Evolutionary conservation across 208 protist species (phyloP).

Genomic region (Trypanosoma platydactyli): DNA sequence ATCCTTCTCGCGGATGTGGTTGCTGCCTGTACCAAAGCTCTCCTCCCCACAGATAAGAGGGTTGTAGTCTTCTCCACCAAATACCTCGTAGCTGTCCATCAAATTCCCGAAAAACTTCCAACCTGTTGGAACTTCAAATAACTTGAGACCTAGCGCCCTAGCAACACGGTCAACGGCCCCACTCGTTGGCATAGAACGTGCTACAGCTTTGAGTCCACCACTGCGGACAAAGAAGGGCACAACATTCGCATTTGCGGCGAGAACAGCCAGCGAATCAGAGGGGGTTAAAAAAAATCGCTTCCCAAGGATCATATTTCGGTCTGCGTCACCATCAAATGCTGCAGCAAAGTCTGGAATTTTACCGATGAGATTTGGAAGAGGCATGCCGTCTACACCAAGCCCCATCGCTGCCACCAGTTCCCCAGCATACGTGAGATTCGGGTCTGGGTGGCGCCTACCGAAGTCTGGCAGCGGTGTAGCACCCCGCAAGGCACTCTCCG

Average conservation of each 20-base stretch:
- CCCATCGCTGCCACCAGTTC: constrained; percentile 92
- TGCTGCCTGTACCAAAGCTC: constrained; percentile 97
- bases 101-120: constrained; percentile 99
- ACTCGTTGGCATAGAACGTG: constrained; percentile 96
- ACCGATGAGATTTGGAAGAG: constrained; percentile 27
- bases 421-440: constrained; percentile 97
- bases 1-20: constrained; percentile 99
- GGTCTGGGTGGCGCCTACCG: constrained; percentile 97
- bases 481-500: constrained; percentile 49
- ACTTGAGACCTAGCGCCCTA: constrained; percentile 47
- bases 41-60: constrained; percentile 98
- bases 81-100: constrained; percentile 93
- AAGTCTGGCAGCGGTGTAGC: constrained; percentile 87
- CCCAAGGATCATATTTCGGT: constrained; percentile 98
- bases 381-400: constrained; percentile 53
- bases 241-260: constrained; percentile 89
- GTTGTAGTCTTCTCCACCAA: constrained; percentile 59
- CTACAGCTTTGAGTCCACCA: constrained; percentile 84
- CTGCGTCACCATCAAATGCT: constrained; percentile 97
- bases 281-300: constrained; percentile 96
- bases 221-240: constrained; percentile 92
- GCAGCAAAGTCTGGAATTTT: constrained; percentile 91
- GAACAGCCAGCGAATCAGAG: constrained; percentile 96
- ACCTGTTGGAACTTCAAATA: constrained; percentile 95
- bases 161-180: constrained; percentile 93